Base-by-base conservation (phyloP, 441 rosid genomes). In the Capsella rubella region DNA sequence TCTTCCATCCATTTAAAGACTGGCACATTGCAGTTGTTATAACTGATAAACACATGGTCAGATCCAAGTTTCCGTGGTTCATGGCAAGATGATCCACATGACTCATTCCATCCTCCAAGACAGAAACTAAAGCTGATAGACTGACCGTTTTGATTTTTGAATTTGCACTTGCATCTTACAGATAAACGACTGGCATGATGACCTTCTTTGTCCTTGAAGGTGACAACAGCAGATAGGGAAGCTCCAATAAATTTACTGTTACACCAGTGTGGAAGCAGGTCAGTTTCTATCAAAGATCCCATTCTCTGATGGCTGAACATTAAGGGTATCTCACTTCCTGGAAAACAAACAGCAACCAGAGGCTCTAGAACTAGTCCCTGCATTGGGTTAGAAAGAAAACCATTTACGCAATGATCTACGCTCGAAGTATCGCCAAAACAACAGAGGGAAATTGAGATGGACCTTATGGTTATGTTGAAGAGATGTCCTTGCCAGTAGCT, bases 201-300 rank as follows among this genome's bases (percentile, higher is more conserved):
- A 25, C 67, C 68, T 57, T 64, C 72, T 13, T 77, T 42, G 31
- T 64, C 63, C n/a, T 64, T 71, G 63, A 77, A 71, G 4, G 80
- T 21, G 65, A 76, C 56, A 40, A 76, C 67, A 0, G 8, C 76
- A 3, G 62, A 50, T 14, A 76, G 62, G n/a, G 67, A 57, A 11
- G 72, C 42, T 5, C 80, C 72, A 5, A 76, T 56, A 58, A 76
- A 71, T 35, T 70, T 71, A 11, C 42, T 62, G 8, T 77, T 65
- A 4, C 80, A 71, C 80, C 80, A 77, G 62, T 77, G 80, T 2
- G 80, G 35, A 70, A 59, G 80, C 1, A 77, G 43, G 40, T 70
- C 49, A 9, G 80, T 71, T 71, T 77, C 76, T 65, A 77, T 71
- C 40, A 25, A 76, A 21, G 76, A 56, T 32, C 80, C 80, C 13